Percentiles rank a stretch among this genome's conserved stretches.
These are phyloP conservation scores for Colletotrichum tamarilloi DNA, from an alignment of 2,329 filamentous ascomycete genomes.

Conservation along the genomic window DNA sequence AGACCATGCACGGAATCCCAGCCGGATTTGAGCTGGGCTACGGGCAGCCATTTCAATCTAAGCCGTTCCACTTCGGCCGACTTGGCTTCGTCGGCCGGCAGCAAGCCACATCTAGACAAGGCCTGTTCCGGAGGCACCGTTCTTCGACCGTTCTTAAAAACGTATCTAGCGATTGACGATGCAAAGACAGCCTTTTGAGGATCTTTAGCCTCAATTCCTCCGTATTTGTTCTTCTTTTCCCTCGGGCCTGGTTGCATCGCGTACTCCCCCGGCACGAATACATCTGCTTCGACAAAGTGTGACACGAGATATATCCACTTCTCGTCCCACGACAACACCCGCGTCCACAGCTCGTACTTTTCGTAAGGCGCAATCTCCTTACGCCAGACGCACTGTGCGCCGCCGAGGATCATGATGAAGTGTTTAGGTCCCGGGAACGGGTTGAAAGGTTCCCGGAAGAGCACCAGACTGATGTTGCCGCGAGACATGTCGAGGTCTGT, in stretches of 20 bases:
- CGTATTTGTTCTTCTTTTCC: not conserved
- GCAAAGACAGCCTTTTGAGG: slow-evolving; percentile 75
- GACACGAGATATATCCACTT: slow-evolving; percentile 85
- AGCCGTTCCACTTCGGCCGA: slow-evolving; percentile 9
- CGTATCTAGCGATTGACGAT: slow-evolving; percentile 80
- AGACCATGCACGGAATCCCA: slow-evolving; percentile 14
- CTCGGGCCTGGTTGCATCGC: slow-evolving; percentile 42
- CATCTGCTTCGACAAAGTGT: slow-evolving; percentile 74
- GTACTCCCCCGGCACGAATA: slow-evolving; percentile 65
- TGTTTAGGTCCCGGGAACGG: slow-evolving; percentile 61
- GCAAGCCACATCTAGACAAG: slow-evolving; percentile 75
- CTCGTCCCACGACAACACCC: slow-evolving; percentile 69
- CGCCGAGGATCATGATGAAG: slow-evolving; percentile 61
- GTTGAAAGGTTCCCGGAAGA: slow-evolving; percentile 58
- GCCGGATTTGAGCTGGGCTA: slow-evolving; percentile 11
- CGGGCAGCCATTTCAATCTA: not conserved
- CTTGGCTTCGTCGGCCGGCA: slow-evolving; percentile 65
- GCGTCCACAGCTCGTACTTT: slow-evolving; percentile 30
- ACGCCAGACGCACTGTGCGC: slow-evolving; percentile 15
- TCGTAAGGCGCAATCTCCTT: slow-evolving; percentile 32
- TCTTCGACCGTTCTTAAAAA: slow-evolving; percentile 82
- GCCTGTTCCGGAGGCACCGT: slow-evolving; percentile 86
- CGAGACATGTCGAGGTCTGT: slow-evolving; percentile 86
- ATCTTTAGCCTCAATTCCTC: slow-evolving; percentile 39
- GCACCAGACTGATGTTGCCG: slow-evolving; percentile 79